A percentile compares a stretch with the other conserved stretches of the same genome.
phyloP scores from a whole-genome alignment of 352 stramenopile genomes.

The Globisporangium yorkense region DNA sequence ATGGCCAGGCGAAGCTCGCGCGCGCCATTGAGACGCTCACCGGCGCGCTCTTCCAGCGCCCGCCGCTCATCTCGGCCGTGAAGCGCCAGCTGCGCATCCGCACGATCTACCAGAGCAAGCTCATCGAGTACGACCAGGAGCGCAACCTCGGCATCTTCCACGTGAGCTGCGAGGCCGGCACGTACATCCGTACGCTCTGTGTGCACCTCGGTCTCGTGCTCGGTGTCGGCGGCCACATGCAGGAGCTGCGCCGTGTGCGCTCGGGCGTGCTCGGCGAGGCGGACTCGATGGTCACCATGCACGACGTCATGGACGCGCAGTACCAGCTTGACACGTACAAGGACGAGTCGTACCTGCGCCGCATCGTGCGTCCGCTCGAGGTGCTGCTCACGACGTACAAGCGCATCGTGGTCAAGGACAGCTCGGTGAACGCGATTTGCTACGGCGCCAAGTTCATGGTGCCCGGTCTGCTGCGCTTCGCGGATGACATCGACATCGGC shows the following conservation, averaged over 20 bases:
- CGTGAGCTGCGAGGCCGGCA: conserved; percentile 97
- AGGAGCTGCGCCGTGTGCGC: conserved; percentile 97
- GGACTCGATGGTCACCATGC: conserved; percentile 99
- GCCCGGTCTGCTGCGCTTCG: conserved; percentile 97
- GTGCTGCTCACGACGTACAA: conserved; percentile 99
- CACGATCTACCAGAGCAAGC: conserved; percentile 99
- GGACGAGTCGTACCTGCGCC: conserved; percentile 98
- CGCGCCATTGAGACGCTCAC: conserved; percentile 98
- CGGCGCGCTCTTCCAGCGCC: conserved; percentile 99
- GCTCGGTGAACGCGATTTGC: conserved; percentile 99
- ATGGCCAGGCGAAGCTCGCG: conserved; percentile 89
- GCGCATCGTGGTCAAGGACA: conserved; percentile 99
- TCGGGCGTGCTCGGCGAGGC: conserved; percentile 95
- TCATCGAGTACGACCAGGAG: conserved; percentile 98
- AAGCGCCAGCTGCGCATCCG: conserved; percentile 99
- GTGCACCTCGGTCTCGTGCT: conserved; percentile 98
- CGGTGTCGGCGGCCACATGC: conserved; percentile 99
- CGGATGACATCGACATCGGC: conserved; percentile 98
- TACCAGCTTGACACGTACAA: conserved; percentile 99
- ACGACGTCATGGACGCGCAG: conserved; percentile 99
- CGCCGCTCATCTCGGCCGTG: conserved; percentile 98
- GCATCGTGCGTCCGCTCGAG: conserved; percentile 98
- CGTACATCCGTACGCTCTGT: conserved; percentile 99
- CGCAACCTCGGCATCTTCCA: conserved; percentile 97
- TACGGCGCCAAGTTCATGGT: conserved; percentile 99